These are phyloP conservation scores for Termitomyces sp. DNA, from an alignment of 768 basidiomycete genomes.

Conservation along the genomic window DNA sequence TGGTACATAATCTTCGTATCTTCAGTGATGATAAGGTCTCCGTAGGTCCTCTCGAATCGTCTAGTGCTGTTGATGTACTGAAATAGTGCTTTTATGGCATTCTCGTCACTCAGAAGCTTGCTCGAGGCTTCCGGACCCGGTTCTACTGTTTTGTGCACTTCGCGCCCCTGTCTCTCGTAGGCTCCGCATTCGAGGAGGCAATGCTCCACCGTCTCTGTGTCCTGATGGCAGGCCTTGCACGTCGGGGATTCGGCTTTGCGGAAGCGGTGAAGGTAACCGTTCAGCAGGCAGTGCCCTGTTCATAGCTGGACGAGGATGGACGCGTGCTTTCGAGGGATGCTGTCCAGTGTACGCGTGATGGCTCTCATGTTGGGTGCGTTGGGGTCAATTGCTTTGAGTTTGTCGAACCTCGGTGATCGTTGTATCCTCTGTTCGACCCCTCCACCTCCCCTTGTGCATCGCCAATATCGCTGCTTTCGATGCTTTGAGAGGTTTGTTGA, in stretches of 20 bases:
- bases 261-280: slow-evolving; percentile 28
- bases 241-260: slow-evolving; percentile 16
- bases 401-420: not conserved
- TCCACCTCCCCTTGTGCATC: not conserved
- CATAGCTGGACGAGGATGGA: slow-evolving; percentile 27
- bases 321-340: slow-evolving; percentile 11
- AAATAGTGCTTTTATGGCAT: too few relatives aligned
- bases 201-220: slow-evolving; percentile 25
- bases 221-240: slow-evolving; percentile 21
- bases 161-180: slow-evolving; percentile 1
- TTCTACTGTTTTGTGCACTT: not conserved
- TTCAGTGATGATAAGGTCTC: too few relatives aligned
- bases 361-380: slow-evolving; percentile 6
- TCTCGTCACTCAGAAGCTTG: too few relatives aligned
- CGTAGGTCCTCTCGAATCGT: too few relatives aligned
- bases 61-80: too few relatives aligned
- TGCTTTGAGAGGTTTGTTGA: not conserved
- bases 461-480: not conserved
- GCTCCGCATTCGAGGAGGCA: slow-evolving; percentile 25
- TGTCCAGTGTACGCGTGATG: slow-evolving; percentile 7
- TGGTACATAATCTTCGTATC: too few relatives aligned
- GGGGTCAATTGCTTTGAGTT: slow-evolving; percentile 8
- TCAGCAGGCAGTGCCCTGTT: slow-evolving; percentile 26
- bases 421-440: not conserved
- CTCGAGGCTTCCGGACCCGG: not conserved